Evolutionary conservation across 768 basidiomycete genomes (phyloP), one percentile per base, ranked within the genome.

Genomic region (Boletus reticulatus): DNA sequence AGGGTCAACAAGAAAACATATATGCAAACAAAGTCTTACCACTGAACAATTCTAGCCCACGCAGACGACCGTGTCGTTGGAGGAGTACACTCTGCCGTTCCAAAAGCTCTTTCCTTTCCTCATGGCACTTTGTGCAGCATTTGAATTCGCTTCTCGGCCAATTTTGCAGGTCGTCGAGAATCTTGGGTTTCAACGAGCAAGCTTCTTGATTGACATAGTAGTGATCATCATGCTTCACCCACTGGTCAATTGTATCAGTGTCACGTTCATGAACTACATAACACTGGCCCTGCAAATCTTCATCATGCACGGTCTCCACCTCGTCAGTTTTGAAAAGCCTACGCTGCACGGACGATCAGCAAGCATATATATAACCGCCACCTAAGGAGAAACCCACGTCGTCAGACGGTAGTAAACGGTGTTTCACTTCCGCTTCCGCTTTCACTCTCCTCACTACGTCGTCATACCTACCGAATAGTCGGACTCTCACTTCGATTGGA

Each of bases 11-110:
- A 19, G 19, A 44, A 22, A 36, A 32, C 19, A 14, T 20, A 52
- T 16, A 24, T 36, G 14, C 29, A 38, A 43, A 17, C 22, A 24
- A 57, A 50, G 31, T 59, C 72, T 50, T 63, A 87, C 87, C 89
- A 66, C 81, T 78, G 61, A 89, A 91, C 6, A 91, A 71, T 63
- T 91, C 89, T 53, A 91, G 57, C 2, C 83, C 84, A 50, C 77
- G 72, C 20, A 90, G 68, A 20, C 78, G 79, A 9, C 73, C 75
- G 41, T 80, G 72, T 12, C 69, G 67, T 19, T 65, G 52, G 6
- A 73, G 60, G 10, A 80, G 71, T 6, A 61, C 42, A 7, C 70
- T 55, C 14, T 65, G 63, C 17, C 72, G 63, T 16, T 69, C 53
- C 4, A 79, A 55, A 22, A 53, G 56, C 4, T 65, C 60, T 32